Evolutionary conservation across 2,329 filamentous ascomycete species (phyloP).

Genomic region (Helicocarpus griseus): DNA sequence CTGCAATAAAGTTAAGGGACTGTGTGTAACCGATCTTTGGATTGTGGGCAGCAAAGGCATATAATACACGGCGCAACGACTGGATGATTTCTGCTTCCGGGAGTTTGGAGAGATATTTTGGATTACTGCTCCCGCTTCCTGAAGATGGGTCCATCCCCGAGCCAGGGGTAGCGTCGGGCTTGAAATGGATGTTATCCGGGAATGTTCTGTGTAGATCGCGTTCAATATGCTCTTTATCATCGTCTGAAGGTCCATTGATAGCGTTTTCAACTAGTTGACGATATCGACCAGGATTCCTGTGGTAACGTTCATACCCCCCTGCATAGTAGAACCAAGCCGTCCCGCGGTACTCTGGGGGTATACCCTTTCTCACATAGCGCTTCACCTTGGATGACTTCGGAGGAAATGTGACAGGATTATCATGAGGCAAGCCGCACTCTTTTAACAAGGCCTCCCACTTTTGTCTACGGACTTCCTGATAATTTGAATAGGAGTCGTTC

Average conservation of each 20-base stretch:
- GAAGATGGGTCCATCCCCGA: constrained; percentile 10
- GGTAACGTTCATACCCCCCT: constrained; percentile 69
- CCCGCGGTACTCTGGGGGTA: constrained; percentile 89
- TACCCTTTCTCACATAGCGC: constrained; percentile 83
- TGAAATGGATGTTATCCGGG: constrained; percentile 86
- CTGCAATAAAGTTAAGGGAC: constrained; percentile 88
- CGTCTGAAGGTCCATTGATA: constrained; percentile 53
- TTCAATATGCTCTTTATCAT: constrained; percentile 84
- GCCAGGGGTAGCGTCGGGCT: constrained; percentile 45
- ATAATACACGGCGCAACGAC: constrained; percentile 72
- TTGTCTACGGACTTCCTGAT: constrained; percentile 61
- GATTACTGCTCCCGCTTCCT: constrained; percentile 22
- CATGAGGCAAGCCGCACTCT: constrained; percentile 63
- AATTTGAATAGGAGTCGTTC: constrained; percentile 64
- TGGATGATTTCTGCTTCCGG: constrained; percentile 67
- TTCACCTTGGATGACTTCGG: constrained; percentile 73
- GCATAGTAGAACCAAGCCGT: constrained; percentile 96
- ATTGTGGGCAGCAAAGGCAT: constrained; percentile 84
- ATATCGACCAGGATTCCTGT: constrained; percentile 69
- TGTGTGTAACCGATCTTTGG: constrained; percentile 92
- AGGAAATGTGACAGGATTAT: constrained; percentile 67
- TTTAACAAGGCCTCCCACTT: constrained; percentile 77
- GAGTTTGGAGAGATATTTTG: constrained; percentile 27
- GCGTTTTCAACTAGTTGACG: constrained; percentile 57
- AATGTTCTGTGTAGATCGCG: constrained; percentile 89